Base-by-base conservation (phyloP, 192 early-diverging fungal genomes). In the Dissophora ornata region DNA sequence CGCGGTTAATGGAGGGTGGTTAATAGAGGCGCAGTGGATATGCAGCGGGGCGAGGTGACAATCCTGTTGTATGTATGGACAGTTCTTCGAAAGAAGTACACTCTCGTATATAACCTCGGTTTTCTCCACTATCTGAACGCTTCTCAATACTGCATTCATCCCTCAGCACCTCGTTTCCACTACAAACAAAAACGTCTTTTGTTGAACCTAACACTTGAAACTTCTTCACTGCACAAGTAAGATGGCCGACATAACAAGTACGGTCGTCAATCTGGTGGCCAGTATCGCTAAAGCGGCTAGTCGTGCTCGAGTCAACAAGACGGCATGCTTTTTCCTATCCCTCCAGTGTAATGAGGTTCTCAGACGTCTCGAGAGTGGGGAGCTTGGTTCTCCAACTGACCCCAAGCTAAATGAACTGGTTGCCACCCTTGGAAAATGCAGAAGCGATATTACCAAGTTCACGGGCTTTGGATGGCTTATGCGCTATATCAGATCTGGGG, bases 291-390 rank as follows among this genome's bases (percentile, higher is more conserved):
- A 13, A 4, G 32, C 33, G 1, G 65, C 55, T 26, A 19, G 15
- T 28, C 65, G 65, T 13, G 33, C 34, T n/a, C 15, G 34, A n/a
- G 45, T 57, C 46, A 67, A 67, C 65, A 67, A 57, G 22, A 19
- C 12, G 5, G 10, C 45, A 8, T 67, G 65, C 36, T 11, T 22
- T 26, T 22, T 38, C 10, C 55, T 67, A 24, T 15, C 53, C 2
- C 26, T 45, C 32, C 3, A 57, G 33, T 67, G 46, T 47, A 40
- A 49, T 29, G 16, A 28, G 55, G 46, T 67, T 15, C 12, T 33
- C n/a, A 16, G 26, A 38, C 53, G 45, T 38, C 18, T 67, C 24
- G 33, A 49, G 34, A 57, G 54, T 57, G 55, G 55, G 13, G 65
- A 57, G n/a, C 46, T 67, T 12, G 65, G 65, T 38, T 21, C 45